phyloP scores from a whole-genome alignment of 208 protist genomes.

The Polymyxa betae region DNA sequence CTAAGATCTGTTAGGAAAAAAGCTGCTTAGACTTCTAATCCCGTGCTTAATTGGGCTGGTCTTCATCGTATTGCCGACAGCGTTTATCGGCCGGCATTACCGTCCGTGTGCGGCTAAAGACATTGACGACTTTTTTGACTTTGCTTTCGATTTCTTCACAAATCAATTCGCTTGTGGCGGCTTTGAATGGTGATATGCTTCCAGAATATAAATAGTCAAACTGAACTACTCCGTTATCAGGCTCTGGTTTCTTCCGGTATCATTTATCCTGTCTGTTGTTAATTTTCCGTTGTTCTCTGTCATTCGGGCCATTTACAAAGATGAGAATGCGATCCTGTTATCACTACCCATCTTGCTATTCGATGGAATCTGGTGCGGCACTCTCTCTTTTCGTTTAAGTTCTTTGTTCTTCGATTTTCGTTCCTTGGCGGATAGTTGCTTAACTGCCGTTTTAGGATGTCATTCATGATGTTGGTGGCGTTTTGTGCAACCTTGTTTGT shows the following conservation, averaged over 20 bases:
- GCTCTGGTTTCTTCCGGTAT: constrained; percentile 21
- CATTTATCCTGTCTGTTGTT: constrained; percentile 20
- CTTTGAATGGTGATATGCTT: background rate
- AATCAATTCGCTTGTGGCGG: constrained; percentile 25
- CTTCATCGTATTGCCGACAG: background rate
- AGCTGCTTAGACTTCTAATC: background rate
- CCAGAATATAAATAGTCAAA: background rate
- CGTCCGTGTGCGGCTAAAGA: background rate
- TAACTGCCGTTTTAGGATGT: too few relatives aligned
- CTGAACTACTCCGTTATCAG: background rate
- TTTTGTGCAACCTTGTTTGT: too few relatives aligned
- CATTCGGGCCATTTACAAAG: too few relatives aligned
- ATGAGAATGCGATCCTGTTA: too few relatives aligned
- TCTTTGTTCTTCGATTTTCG: too few relatives aligned
- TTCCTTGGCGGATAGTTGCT: too few relatives aligned
- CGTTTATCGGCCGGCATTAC: background rate
- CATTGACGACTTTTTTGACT: constrained; percentile 39
- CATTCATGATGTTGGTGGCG: too few relatives aligned
- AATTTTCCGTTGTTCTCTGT: constrained; percentile 6
- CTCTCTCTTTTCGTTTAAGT: too few relatives aligned
- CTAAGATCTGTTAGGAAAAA: background rate
- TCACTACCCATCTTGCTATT: too few relatives aligned
- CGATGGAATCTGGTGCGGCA: too few relatives aligned
- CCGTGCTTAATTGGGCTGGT: background rate
- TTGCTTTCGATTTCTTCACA: background rate